Evolutionary conservation across 768 basidiomycete species (phyloP).

Genomic region (Boletus reticulatus): DNA sequence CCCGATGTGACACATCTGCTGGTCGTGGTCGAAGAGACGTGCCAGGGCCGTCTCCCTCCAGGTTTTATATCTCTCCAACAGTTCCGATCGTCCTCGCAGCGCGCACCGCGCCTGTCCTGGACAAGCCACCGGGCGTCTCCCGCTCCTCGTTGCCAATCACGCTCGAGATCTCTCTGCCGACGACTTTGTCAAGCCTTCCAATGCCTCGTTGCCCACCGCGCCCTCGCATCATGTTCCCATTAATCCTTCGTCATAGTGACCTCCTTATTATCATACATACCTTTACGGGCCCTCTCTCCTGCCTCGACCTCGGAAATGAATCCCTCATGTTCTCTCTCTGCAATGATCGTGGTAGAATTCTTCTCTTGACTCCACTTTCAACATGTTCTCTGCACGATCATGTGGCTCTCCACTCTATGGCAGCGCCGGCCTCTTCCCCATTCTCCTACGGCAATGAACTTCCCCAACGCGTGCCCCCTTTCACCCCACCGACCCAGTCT

Average conservation of each 20-base stretch:
- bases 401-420: slow-evolving; percentile 18
- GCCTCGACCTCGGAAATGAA: slow-evolving; percentile 36
- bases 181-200: slow-evolving; percentile 13
- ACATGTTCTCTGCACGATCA: slow-evolving; percentile 28
- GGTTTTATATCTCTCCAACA: slow-evolving; percentile 30
- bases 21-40: slow-evolving; percentile 31
- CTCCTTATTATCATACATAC: slow-evolving; percentile 19
- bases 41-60: slow-evolving; percentile 23
- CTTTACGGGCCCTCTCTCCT: slow-evolving; percentile 18
- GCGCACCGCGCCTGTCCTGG: slow-evolving; percentile 5
- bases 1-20: slow-evolving; percentile 37
- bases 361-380: slow-evolving; percentile 28
- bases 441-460: slow-evolving; percentile 26
- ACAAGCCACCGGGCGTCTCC: slow-evolving; percentile 12
- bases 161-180: slow-evolving; percentile 14
- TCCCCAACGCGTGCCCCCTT: background rate
- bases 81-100: slow-evolving; percentile 17
- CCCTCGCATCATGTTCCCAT: slow-evolving; percentile 6
- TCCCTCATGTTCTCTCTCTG: slow-evolving; percentile 29
- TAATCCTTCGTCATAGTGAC: slow-evolving; percentile 23
- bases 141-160: slow-evolving; percentile 18
- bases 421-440: slow-evolving; percentile 18
- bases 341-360: slow-evolving; percentile 24
- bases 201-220: slow-evolving; percentile 20
- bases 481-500: slow-evolving; percentile 7